A percentile compares a stretch with the other conserved stretches of the same genome.
phyloP scores from a whole-genome alignment of 2,329 filamentous ascomycete species.

The Huntiella decipiens region DNA sequence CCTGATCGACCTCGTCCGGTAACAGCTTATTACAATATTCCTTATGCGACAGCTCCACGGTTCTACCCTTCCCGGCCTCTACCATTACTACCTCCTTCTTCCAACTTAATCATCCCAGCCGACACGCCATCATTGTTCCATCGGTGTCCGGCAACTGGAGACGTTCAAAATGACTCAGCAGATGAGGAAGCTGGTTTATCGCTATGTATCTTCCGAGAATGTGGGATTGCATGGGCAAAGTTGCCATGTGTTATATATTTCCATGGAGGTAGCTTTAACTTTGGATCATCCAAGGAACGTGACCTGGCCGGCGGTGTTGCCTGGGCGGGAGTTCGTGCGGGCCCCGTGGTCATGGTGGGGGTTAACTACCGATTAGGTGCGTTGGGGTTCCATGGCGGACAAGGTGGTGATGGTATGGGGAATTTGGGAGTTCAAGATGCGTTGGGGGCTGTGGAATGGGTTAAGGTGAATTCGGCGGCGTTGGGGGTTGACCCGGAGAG shows the following conservation, averaged over 20 bases:
- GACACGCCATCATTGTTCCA: neutral
- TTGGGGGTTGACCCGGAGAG: slow-evolving; percentile 41
- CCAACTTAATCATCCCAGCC: neutral
- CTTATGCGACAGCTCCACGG: neutral
- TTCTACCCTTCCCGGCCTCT: neutral
- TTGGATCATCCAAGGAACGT: slow-evolving; percentile 31
- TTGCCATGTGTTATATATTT: slow-evolving; percentile 37
- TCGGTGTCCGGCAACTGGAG: neutral
- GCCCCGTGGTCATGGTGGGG: slow-evolving; percentile 36
- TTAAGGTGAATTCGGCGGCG: slow-evolving; percentile 35
- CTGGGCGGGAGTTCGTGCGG: slow-evolving; percentile 22
- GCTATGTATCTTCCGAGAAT: neutral
- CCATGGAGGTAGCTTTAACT: slow-evolving; percentile 45
- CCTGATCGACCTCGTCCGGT: neutral
- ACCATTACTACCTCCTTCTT: neutral
- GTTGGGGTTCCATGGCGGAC: slow-evolving; percentile 49
- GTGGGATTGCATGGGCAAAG: neutral
- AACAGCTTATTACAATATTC: neutral
- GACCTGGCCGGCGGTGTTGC: slow-evolving; percentile 42
- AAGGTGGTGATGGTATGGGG: slow-evolving; percentile 27
- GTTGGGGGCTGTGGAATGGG: slow-evolving; percentile 38
- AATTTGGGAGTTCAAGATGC: slow-evolving; percentile 50
- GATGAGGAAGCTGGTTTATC: neutral
- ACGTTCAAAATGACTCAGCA: neutral
- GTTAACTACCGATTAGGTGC: slow-evolving; percentile 47